These are phyloP conservation scores for Circinella umbellata DNA, from an alignment of 371 early-diverging fungal genomes.

Conservation along the genomic window DNA sequence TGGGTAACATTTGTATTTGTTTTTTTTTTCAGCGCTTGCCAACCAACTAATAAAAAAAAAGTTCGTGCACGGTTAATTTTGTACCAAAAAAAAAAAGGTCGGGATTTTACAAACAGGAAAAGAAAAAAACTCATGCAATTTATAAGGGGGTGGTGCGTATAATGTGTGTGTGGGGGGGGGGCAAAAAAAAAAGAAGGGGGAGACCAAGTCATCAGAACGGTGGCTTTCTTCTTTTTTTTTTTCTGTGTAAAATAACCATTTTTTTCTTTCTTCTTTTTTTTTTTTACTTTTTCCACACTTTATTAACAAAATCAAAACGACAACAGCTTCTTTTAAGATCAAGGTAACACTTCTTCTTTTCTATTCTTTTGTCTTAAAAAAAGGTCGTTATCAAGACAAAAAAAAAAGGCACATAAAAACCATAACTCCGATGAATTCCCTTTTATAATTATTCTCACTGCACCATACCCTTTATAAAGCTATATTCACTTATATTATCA, in stretches of 20 bases:
- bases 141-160: neutral
- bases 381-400: neutral
- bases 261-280: neutral
- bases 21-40: neutral
- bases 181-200: neutral
- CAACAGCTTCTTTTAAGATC: neutral
- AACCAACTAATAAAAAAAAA: neutral
- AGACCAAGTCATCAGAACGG: neutral
- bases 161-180: neutral
- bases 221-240: neutral
- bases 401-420: too few species aligned
- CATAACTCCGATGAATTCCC: neutral
- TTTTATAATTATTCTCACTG: neutral
- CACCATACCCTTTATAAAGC: neutral
- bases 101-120: neutral
- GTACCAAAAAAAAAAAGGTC: neutral
- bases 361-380: neutral
- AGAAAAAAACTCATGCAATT: neutral
- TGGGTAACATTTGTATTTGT: neutral
- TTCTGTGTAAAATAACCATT: neutral
- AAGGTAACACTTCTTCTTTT: slow-evolving; percentile 6
- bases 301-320: neutral
- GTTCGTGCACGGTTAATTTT: neutral
- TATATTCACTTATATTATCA: neutral
- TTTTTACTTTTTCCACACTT: neutral